phyloP scores from a whole-genome alignment of 2,329 filamentous ascomycete genomes.

The Colletotrichum magnum region DNA sequence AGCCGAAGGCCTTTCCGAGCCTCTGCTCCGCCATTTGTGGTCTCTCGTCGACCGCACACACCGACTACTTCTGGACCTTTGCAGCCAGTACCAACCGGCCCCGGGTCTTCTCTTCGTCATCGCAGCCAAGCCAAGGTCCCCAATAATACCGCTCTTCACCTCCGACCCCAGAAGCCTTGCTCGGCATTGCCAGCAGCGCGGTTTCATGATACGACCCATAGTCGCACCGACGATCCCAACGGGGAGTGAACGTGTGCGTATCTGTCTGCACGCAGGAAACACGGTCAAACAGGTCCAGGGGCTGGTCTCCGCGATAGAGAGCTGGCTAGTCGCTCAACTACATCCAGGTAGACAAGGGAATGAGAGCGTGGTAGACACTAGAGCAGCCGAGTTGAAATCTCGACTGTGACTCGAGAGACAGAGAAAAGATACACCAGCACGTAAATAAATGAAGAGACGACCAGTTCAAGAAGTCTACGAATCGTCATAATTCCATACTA shows the following conservation, averaged over 20 bases:
- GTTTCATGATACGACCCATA: slow-evolving; percentile 75
- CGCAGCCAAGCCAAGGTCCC: slow-evolving; percentile 62
- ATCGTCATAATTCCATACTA: no score
- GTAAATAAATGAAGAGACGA: no score
- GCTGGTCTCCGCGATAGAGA: slow-evolving; percentile 62
- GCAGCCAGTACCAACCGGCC: slow-evolving; percentile 36
- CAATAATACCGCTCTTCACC: slow-evolving; percentile 76
- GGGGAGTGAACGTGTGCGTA: slow-evolving; percentile 74
- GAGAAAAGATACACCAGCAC: background rate
- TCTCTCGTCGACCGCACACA: slow-evolving; percentile 61
- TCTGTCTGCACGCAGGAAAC: slow-evolving; percentile 79
- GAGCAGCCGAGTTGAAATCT: slow-evolving; percentile 6
- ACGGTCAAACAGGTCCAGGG: slow-evolving; percentile 69
- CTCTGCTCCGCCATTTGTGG: slow-evolving; percentile 57
- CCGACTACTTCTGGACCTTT: slow-evolving; percentile 56
- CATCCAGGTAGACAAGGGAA: background rate
- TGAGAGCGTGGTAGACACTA: background rate
- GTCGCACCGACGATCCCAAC: slow-evolving; percentile 77
- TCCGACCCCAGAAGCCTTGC: slow-evolving; percentile 71
- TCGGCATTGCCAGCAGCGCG: slow-evolving; percentile 68
- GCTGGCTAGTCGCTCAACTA: slow-evolving; percentile 56
- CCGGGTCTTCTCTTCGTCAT: slow-evolving; percentile 53
- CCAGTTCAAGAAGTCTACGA: no score
- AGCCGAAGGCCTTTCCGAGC: slow-evolving; percentile 60
- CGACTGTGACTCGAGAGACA: background rate